Evolutionary conservation across 163 green algal genomes (phyloP).

Genomic region (Chlorella variabilis): DNA sequence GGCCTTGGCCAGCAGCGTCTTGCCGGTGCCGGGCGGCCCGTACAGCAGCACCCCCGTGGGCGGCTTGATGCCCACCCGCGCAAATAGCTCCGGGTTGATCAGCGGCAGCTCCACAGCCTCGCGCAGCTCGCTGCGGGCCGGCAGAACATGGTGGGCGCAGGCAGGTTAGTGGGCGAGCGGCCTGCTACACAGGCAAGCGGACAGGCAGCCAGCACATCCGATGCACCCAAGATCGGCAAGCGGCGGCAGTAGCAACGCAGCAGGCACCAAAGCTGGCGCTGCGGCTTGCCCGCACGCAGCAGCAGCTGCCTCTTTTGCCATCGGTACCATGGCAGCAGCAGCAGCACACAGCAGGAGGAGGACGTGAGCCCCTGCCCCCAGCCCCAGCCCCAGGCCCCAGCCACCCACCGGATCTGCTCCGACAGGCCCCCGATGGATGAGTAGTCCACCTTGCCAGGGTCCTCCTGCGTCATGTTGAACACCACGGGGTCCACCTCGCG

Average conservation of each 20-base stretch:
- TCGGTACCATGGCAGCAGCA: no score
- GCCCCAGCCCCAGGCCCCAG: neutral
- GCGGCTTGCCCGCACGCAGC: no score
- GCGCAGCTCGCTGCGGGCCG: slow-evolving; percentile 75
- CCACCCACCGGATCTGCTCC: slow-evolving; percentile 89
- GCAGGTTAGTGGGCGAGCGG: neutral
- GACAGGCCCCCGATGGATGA: slow-evolving; percentile 92
- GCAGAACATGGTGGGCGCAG: no score
- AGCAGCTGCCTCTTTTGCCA: no score
- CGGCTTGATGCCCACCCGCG: slow-evolving; percentile 97
- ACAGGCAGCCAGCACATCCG: no score
- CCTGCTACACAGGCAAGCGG: no score
- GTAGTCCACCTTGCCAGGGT: slow-evolving; percentile 98
- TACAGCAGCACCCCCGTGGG: slow-evolving; percentile 98
- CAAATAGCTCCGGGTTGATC: slow-evolving; percentile 99
- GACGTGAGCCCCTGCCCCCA: neutral
- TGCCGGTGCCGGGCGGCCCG: slow-evolving; percentile 92
- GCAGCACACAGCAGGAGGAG: no score
- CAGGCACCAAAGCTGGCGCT: no score
- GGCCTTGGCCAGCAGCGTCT: slow-evolving; percentile 97
- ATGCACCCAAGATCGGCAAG: no score
- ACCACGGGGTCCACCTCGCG: slow-evolving; percentile 99
- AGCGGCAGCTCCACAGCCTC: slow-evolving; percentile 98
- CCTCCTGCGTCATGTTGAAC: slow-evolving; percentile 99
- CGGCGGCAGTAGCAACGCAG: no score